Evolutionary conservation across 805 yeast genomes (phyloP), one percentile per base, ranked within the genome.

Genomic region (Saccharomycopsis schoenii): DNA sequence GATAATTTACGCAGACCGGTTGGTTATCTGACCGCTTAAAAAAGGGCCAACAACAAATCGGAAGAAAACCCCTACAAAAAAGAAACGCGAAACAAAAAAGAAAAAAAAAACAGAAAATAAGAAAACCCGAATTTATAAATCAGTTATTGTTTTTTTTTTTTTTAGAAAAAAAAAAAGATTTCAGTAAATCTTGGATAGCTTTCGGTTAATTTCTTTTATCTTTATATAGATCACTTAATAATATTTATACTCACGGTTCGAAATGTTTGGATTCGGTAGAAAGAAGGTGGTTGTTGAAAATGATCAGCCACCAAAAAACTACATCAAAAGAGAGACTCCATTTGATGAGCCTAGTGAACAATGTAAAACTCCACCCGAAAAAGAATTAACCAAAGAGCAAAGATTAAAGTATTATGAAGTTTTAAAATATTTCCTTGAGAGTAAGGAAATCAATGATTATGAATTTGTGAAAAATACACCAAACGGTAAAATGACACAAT

Each of bases 401-500:
- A 72, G 77, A 64, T 72, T 69, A 21, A 86, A 85, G 74, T 92
- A 86, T 68, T 64, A 73, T n/a, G 69, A 72, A 15, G 88, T 92
- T 4, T 75, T 85, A 60, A 70, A 75, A 55, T 83, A 89, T 72
- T 88, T 90, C 37, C 50, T 63, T 15, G 57, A 39, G 5, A 43
- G 40, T 1, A 34, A 60, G 17, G 60, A 57, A 14, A 57, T 59
- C 25, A 40, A 37, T 11, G 36, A 54, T 40, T 17, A 39, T 29
- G 60, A 59, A 19, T 47, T 21, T 47, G 52, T 24, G 34, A 47
- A 54, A 41, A 39, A 58, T 36, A 24, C 39, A 14, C 43, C 39
- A 37, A n/a, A 43, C 21, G 36, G 58, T 10, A 43, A 47, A 19
- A 29, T 40, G 37, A 57, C 42, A 15, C 21, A 42, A 36, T 34